These are phyloP conservation scores for Porphyrellus cyaneotinctus DNA, from an alignment of 768 basidiomycete genomes.

Conservation along the genomic window DNA sequence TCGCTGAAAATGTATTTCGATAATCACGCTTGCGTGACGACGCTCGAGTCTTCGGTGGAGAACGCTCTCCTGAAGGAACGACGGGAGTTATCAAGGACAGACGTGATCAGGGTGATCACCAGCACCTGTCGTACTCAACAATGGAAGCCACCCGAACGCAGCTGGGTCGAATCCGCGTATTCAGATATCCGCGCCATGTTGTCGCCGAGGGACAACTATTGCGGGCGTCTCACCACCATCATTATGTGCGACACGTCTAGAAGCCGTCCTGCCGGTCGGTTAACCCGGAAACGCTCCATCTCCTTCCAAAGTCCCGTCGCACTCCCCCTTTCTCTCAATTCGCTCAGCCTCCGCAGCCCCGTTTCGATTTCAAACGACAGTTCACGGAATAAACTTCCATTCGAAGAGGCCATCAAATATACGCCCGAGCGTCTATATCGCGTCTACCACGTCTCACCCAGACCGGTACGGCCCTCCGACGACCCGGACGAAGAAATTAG, in stretches of 20 bases:
- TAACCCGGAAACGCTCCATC: constrained; percentile 17
- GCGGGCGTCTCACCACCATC: constrained; percentile 14
- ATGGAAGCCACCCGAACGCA: constrained; percentile 29
- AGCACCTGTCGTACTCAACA: constrained; percentile 17
- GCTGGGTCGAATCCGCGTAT: constrained; percentile 25
- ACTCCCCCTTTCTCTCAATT: constrained; percentile 9
- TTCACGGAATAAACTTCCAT: constrained; percentile 18
- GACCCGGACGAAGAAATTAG: constrained; percentile 4
- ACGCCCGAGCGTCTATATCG: constrained; percentile 11
- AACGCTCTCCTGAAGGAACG: constrained; percentile 13
- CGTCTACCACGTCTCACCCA: constrained; percentile 23
- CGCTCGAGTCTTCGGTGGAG: constrained; percentile 17
- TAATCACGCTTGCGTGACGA: constrained; percentile 33
- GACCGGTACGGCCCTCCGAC: neutral
- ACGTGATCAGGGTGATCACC: constrained; percentile 21
- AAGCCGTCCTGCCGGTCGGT: neutral
- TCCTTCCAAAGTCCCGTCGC: constrained; percentile 24
- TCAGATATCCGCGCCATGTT: constrained; percentile 26
- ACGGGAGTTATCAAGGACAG: constrained; percentile 22
- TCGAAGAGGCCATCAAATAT: constrained; percentile 11
- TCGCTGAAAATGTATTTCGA: constrained; percentile 26
- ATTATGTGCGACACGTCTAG: constrained; percentile 24
- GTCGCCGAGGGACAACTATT: constrained; percentile 6
- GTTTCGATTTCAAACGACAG: constrained; percentile 15
- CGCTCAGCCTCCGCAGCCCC: constrained; percentile 22